Evolutionary conservation across 768 basidiomycete species (phyloP).

Genomic region (Cystofilobasidium ferigula): DNA sequence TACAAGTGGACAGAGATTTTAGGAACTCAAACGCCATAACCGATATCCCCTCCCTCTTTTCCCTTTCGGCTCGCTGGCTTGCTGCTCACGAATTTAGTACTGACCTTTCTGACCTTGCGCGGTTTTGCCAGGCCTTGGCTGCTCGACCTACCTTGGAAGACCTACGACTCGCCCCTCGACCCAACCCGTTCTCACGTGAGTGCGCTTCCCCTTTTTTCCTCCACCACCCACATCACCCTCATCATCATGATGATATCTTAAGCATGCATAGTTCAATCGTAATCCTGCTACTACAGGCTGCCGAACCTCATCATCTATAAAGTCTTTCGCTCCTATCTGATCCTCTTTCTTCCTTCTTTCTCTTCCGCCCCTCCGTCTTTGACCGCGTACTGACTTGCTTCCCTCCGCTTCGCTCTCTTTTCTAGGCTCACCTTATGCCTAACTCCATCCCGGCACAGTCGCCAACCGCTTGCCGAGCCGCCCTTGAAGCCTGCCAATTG

Average conservation of each 20-base stretch:
- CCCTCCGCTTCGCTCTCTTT: no score
- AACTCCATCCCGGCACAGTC: no score
- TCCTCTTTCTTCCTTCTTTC: not conserved
- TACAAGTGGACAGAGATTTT: conserved; percentile 3
- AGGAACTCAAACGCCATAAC: conserved; percentile 8
- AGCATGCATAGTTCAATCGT: conserved; percentile 8
- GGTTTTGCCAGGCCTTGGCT: no score
- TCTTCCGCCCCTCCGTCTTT: not conserved
- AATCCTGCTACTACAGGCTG: conserved; percentile 1
- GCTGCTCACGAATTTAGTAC: not conserved
- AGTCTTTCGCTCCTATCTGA: conserved; percentile 2
- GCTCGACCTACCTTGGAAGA: no score
- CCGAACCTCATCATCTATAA: not conserved
- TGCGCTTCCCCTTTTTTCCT: not conserved
- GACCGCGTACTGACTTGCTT: not conserved
- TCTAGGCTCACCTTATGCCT: no score
- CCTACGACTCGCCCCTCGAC: no score
- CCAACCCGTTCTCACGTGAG: no score
- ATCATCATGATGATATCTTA: not conserved
- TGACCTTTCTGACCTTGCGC: not conserved
- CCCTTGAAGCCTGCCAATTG: no score
- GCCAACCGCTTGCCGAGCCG: no score
- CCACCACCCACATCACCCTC: not conserved
- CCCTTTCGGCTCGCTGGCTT: not conserved
- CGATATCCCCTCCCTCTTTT: not conserved